Evolutionary conservation across 2,329 filamentous ascomycete species (phyloP).

Genomic region (Cordyceps pruinosa): DNA sequence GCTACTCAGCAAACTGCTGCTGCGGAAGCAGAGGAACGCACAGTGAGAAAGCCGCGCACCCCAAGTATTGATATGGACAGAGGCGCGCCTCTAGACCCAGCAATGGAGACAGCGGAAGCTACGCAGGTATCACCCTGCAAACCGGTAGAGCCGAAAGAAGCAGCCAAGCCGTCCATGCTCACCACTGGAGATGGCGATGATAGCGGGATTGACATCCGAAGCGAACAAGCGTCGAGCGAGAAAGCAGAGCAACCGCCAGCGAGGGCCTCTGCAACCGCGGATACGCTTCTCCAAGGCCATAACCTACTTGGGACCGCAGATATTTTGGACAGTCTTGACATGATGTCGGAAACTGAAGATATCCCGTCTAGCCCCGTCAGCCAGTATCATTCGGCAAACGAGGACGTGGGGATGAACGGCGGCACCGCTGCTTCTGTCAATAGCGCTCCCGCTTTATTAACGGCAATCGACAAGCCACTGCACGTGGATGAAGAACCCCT

Average conservation of each 20-base stretch:
- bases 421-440: not conserved
- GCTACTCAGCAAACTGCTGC: not conserved
- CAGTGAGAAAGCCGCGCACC: not conserved
- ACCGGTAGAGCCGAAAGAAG: not conserved
- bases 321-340: conserved; percentile 2
- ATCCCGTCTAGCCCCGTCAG: not conserved
- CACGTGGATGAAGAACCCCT: not conserved
- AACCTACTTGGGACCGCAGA: not conserved
- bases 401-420: not conserved
- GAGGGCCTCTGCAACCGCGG: not conserved
- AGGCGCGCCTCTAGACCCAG: not conserved
- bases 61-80: not conserved
- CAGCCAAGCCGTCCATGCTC: not conserved
- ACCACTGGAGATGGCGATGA: not conserved
- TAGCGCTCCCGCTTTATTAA: not conserved
- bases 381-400: not conserved
- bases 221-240: not conserved
- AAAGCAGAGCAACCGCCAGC: not conserved
- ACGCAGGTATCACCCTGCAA: not conserved
- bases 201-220: conserved; percentile 9
- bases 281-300: not conserved
- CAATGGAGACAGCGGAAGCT: not conserved
- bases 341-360: conserved; percentile 2
- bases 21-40: not conserved
- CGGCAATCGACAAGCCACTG: not conserved